Evolutionary conservation across 2,329 filamentous ascomycete species (phyloP), one percentile per base, ranked within the genome.

Genomic region (Hypoxylon sp.): DNA sequence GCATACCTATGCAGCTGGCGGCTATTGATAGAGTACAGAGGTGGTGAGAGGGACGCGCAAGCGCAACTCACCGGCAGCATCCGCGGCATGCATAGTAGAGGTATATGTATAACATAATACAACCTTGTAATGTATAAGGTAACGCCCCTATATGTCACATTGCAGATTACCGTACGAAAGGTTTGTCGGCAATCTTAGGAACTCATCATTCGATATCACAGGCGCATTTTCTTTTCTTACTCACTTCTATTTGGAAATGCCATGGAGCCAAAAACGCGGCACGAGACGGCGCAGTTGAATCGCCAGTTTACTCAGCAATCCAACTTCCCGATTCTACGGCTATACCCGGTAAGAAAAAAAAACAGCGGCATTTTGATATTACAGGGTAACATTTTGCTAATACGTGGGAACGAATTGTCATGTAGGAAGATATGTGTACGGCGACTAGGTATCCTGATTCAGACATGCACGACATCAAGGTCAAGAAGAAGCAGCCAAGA

Each of bases 1-100:
- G 65, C 65, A 61, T 53, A n/a, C n/a, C n/a, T n/a, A 66, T 58
- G 56, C 56, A 28, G 53, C 55, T 53, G 24, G 59, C 53, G 41
- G 44, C 44, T 56, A 60, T 48, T 20, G 17, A 37, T 17, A 49
- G 44, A 50, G 34, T 4, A 26, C 24, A 26, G 41, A 10, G 22
- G 20, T 46, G 26, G 17, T 26, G 30, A 62, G 57, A 56, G 62
- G 50, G 52, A 65, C 59, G 53, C 59, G 47, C 53, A 54, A 37
- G 62, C 54, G 32, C 56, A 32, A 51, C 61, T 47, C 52, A 56
- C 59, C 59, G 59, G 59, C 24, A 50, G 37, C 62, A 50, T 43
- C 56, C 59, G 55, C 32, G 41, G 53, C 51, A 28, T 59, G 32
- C 7, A 26, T 26, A 26, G 7, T 7, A 26, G 24, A 26, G 24